These are phyloP conservation scores for Colletotrichum zoysiae DNA, from an alignment of 2,329 filamentous ascomycete species.

Conservation along the genomic window DNA sequence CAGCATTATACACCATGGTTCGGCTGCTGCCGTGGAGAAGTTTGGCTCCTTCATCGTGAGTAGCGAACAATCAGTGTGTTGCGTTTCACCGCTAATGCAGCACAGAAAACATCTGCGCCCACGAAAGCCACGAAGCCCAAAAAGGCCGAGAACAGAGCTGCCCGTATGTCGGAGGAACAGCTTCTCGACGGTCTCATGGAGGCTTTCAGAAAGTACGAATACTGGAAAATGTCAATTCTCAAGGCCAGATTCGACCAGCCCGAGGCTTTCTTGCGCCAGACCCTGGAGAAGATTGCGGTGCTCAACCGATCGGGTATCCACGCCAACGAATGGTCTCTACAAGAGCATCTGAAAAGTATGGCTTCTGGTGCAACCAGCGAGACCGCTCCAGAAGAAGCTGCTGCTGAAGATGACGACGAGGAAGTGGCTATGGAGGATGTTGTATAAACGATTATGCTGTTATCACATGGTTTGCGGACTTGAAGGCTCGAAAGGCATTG, in stretches of 20 bases:
- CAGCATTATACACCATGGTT: conserved; percentile 70
- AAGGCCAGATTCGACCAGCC: conserved; percentile 77
- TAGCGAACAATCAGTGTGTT: conserved; percentile 40
- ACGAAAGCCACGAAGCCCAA: conserved; percentile 66
- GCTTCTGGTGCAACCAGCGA: conserved; percentile 45
- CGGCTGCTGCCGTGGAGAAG: conserved; percentile 61
- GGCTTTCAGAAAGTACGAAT: conserved; percentile 87
- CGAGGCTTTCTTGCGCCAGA: conserved; percentile 91
- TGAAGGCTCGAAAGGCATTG: conserved; percentile 20
- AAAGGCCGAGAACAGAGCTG: conserved; percentile 83
- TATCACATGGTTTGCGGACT: conserved; percentile 1
- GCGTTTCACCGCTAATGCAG: conserved; percentile 24
- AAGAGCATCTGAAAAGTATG: conserved; percentile 62
- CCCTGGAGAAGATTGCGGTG: conserved; percentile 84
- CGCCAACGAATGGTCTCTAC: conserved; percentile 87
- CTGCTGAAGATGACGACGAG: conserved; percentile 73
- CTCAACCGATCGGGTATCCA: conserved; percentile 87
- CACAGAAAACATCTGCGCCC: conserved; percentile 63
- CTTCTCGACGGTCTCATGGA: conserved; percentile 87
- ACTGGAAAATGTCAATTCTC: conserved; percentile 69
- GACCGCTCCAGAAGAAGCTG: conserved; percentile 63
- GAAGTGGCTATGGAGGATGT: conserved; percentile 86
- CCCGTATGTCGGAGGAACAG: conserved; percentile 89
- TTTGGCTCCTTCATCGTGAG: conserved; percentile 71
- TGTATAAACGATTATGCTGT: conserved; percentile 45